Conservation (phyloP, 257 asterid genomes). For the Rehmannia glutinosa region DNA sequence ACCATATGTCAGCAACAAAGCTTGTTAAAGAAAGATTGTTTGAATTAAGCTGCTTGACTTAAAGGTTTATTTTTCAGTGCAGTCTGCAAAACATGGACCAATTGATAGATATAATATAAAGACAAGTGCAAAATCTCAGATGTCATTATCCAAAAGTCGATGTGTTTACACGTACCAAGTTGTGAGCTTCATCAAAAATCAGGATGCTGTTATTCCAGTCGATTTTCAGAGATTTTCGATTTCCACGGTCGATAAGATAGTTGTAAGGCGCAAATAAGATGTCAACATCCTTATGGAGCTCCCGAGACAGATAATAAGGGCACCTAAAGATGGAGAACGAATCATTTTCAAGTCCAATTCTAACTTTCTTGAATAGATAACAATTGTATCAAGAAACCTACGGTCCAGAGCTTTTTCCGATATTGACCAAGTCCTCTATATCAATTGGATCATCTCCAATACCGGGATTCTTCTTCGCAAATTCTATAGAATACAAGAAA, state of each 20-base stretch:
- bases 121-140: conserved; percentile 11
- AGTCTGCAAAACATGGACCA: conserved; percentile 4
- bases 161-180: conserved; percentile 55
- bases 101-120: conserved; percentile 4
- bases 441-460: conserved; percentile 95
- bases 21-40: conserved; percentile 9
- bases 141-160: conserved; percentile 19
- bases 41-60: background rate
- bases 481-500: conserved; percentile 41
- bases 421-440: conserved; percentile 93
- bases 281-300: conserved; percentile 84
- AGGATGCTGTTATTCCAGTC: conserved; percentile 81
- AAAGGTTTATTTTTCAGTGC: background rate
- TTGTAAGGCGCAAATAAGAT: conserved; percentile 96
- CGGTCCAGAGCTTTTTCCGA: conserved; percentile 92
- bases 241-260: conserved; percentile 87
- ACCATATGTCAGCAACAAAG: conserved; percentile 19
- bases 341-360: conserved; percentile 26
- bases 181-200: conserved; percentile 99
- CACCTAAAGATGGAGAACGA: conserved; percentile 50
- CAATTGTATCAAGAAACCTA: conserved; percentile 36
- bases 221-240: conserved; percentile 59
- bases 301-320: conserved; percentile 92
- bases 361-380: conserved; percentile 15
- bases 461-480: conserved; percentile 56